Evolutionary conservation across 768 basidiomycete genomes (phyloP).

Genomic region (Porpolomopsis calyptriformis): DNA sequence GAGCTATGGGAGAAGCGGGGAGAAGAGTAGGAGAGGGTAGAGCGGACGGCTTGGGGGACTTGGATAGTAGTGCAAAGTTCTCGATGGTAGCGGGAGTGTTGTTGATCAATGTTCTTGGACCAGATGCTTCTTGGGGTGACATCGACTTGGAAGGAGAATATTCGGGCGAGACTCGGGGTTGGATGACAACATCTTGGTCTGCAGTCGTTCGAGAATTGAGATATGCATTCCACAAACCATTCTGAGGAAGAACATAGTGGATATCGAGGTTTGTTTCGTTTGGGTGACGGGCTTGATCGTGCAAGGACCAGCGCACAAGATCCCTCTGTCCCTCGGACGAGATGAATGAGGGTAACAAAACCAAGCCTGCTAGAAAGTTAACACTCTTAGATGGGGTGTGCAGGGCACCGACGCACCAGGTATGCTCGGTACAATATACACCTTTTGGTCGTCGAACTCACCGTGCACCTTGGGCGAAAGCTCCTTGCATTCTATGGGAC

Average conservation of each 20-base stretch:
- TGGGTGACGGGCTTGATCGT: constrained; percentile 62
- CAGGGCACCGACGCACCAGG: constrained; percentile 36
- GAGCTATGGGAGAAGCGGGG: constrained; percentile 38
- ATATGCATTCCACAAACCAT: constrained; percentile 70
- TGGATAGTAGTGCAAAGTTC: constrained; percentile 42
- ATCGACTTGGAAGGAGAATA: constrained; percentile 10
- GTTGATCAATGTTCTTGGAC: constrained; percentile 58
- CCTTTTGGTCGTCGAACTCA: constrained; percentile 16
- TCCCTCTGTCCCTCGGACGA: constrained; percentile 50
- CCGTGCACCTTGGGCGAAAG: constrained; percentile 18
- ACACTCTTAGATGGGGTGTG: constrained; percentile 10
- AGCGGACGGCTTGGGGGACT: constrained; percentile 48
- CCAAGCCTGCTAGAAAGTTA: constrained; percentile 49
- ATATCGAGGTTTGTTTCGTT: constrained; percentile 87
- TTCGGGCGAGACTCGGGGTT: constrained; percentile 21
- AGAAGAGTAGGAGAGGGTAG: constrained; percentile 53
- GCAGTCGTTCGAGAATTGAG: constrained; percentile 26
- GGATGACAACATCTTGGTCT: constrained; percentile 24
- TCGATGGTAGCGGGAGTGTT: constrained; percentile 58
- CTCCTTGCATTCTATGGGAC: constrained; percentile 25
- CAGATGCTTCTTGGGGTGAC: constrained; percentile 19
- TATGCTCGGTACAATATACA: constrained; percentile 40
- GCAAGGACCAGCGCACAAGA: constrained; percentile 63
- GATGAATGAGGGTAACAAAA: constrained; percentile 71
- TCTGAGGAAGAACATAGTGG: constrained; percentile 67